These are phyloP conservation scores for Fusarium liriodendri DNA, from an alignment of 2,329 filamentous ascomycete genomes.

Conservation along the genomic window DNA sequence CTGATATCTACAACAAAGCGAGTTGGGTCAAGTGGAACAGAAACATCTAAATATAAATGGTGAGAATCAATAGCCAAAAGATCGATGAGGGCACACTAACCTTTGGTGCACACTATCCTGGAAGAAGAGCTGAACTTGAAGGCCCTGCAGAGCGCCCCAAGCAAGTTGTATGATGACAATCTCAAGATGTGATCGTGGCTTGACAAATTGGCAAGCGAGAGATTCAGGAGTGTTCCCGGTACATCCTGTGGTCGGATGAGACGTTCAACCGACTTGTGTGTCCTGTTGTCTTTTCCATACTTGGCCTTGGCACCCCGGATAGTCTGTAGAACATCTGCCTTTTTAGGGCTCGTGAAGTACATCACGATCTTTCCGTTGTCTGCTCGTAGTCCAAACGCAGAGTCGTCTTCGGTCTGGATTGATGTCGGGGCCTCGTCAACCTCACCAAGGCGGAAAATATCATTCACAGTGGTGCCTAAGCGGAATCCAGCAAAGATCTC, in stretches of 20 bases:
- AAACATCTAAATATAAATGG: slow-evolving; percentile 60
- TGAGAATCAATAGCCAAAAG: not conserved
- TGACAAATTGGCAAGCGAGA: slow-evolving; percentile 74
- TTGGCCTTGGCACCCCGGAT: slow-evolving; percentile 73
- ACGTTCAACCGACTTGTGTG: slow-evolving; percentile 71
- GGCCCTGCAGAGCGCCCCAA: slow-evolving; percentile 73
- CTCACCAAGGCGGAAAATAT: slow-evolving; percentile 75
- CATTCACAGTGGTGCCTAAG: slow-evolving; percentile 73
- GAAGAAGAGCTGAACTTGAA: slow-evolving; percentile 74
- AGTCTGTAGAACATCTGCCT: slow-evolving; percentile 71
- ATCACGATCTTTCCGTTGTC: slow-evolving; percentile 78
- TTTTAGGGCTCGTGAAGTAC: slow-evolving; percentile 76
- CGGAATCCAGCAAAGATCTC: slow-evolving; percentile 73
- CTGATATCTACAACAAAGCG: slow-evolving; percentile 75
- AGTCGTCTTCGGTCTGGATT: slow-evolving; percentile 74
- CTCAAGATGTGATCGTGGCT: slow-evolving; percentile 70
- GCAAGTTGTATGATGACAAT: slow-evolving; percentile 74
- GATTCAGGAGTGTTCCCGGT: slow-evolving; percentile 74
- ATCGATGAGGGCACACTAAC: slow-evolving; percentile 49
- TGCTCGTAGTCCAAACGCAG: slow-evolving; percentile 73
- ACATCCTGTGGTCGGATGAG: slow-evolving; percentile 77
- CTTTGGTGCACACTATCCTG: slow-evolving; percentile 71
- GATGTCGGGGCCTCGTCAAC: slow-evolving; percentile 75
- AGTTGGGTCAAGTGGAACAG: slow-evolving; percentile 71
- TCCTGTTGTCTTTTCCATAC: slow-evolving; percentile 70